These are phyloP conservation scores for Corymbia calophylla DNA, from an alignment of 441 rosid species.

Conservation along the genomic window DNA sequence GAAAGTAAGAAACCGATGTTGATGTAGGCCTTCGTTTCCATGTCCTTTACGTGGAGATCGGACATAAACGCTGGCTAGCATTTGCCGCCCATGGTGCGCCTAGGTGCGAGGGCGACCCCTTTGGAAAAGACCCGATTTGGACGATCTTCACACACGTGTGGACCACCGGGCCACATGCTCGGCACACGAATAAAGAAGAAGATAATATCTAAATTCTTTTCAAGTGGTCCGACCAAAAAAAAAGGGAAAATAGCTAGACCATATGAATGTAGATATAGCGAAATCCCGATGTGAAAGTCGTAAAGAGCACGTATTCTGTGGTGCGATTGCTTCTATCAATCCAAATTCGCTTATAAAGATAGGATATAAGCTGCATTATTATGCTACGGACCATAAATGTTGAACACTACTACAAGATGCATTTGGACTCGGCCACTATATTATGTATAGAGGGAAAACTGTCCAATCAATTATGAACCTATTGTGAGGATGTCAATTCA, in stretches of 20 bases:
- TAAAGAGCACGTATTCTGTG: fast-evolving
- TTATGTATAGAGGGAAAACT: fast-evolving
- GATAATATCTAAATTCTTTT: background rate
- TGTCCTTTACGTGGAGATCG: background rate
- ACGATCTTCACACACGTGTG: too few relatives aligned
- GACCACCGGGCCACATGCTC: background rate
- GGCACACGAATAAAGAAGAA: background rate
- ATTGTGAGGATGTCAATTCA: fast-evolving
- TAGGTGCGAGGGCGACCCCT: too few relatives aligned
- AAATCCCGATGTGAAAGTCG: fast-evolving
- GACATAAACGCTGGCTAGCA: background rate
- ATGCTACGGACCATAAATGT: background rate
- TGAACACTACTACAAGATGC: background rate
- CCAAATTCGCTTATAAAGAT: background rate
- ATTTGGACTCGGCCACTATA: background rate
- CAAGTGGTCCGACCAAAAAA: too few relatives aligned
- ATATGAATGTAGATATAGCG: background rate
- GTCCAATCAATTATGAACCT: fast-evolving
- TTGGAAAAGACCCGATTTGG: too few relatives aligned
- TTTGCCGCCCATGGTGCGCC: background rate
- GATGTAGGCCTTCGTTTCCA: background rate
- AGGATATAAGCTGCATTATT: background rate
- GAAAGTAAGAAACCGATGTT: background rate
- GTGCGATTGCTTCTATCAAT: background rate
- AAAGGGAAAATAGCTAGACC: too few relatives aligned